A percentile compares a stretch with the other conserved stretches of the same genome.
phyloP scores from a whole-genome alignment of 129 eudicot genomes.

The Centrapalus pauciflorus region DNA sequence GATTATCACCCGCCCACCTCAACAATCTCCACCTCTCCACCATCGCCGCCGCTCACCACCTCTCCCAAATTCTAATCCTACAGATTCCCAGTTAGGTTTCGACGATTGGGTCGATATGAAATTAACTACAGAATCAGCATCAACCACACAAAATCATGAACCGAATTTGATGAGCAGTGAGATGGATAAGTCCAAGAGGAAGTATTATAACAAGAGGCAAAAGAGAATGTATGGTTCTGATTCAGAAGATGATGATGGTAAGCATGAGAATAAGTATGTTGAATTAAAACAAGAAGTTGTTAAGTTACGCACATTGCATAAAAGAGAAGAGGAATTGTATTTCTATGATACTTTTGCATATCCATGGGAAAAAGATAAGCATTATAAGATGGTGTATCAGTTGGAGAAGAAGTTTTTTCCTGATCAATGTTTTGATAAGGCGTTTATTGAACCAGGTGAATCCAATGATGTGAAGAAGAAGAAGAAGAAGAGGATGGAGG shows the following conservation, averaged over 20 bases:
- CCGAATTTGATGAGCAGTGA: neutral
- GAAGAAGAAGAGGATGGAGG: neutral
- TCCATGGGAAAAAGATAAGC: slow-evolving; percentile 98
- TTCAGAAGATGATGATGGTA: slow-evolving; percentile 46
- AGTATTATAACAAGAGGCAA: slow-evolving; percentile 74
- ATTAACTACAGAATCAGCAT: slow-evolving; percentile 23
- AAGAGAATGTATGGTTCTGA: slow-evolving; percentile 88
- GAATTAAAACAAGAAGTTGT: slow-evolving; percentile 88
- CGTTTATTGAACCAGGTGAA: slow-evolving; percentile 83
- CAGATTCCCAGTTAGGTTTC: slow-evolving; percentile 42
- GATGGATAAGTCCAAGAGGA: slow-evolving; percentile 70
- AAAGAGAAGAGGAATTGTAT: slow-evolving; percentile 85
- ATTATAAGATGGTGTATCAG: slow-evolving; percentile 98
- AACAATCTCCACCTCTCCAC: slow-evolving; percentile 19
- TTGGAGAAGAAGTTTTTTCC: slow-evolving; percentile 98
- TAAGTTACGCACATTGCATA: slow-evolving; percentile 70
- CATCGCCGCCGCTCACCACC: slow-evolving; percentile 26
- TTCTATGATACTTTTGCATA: slow-evolving; percentile 81
- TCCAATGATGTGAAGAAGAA: slow-evolving; percentile 22
- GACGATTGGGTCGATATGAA: slow-evolving; percentile 85
- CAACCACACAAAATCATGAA: neutral
- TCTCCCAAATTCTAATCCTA: slow-evolving; percentile 26
- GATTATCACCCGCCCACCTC: slow-evolving; percentile 68
- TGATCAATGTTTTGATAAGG: slow-evolving; percentile 92
- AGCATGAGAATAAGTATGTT: slow-evolving; percentile 33